Evolutionary conservation across 1,284 basidiomycete genomes (phyloP).

Genomic region (Clitocybe nebularis): DNA sequence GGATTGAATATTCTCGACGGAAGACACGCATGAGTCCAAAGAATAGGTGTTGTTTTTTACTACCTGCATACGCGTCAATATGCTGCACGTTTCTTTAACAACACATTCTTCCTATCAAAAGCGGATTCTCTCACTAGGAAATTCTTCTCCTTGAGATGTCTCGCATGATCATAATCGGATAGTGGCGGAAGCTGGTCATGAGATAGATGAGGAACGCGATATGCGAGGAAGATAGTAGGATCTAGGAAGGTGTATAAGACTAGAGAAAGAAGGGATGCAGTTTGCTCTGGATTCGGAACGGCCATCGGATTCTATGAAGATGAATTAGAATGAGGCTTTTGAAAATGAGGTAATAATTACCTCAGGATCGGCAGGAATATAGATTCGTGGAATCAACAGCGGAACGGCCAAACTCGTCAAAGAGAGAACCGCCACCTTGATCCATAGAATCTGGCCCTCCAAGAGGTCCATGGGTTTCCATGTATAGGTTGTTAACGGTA

Average conservation of each 20-base stretch:
- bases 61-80: slow-evolving; percentile 35
- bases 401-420: slow-evolving; percentile 33
- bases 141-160: slow-evolving; percentile 30
- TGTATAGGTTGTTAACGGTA: slow-evolving; percentile 52
- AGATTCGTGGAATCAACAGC: slow-evolving; percentile 37
- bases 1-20: slow-evolving; percentile 38
- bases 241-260: slow-evolving; percentile 59
- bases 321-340: slow-evolving; percentile 3
- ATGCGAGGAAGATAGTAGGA: slow-evolving; percentile 43
- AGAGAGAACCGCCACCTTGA: slow-evolving; percentile 30
- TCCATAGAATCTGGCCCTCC: slow-evolving; percentile 35
- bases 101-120: slow-evolving; percentile 19
- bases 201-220: slow-evolving; percentile 37
- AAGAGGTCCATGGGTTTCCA: slow-evolving; percentile 26
- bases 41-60: slow-evolving; percentile 31
- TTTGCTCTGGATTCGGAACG: slow-evolving; percentile 62
- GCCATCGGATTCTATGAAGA: slow-evolving; percentile 36
- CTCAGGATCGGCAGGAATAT: slow-evolving; percentile 40
- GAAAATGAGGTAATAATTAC: slow-evolving; percentile 22
- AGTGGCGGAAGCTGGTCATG: slow-evolving; percentile 50
- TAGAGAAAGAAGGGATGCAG: slow-evolving; percentile 54
- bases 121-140: slow-evolving; percentile 30
- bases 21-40: slow-evolving; percentile 27
- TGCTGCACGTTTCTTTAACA: slow-evolving; percentile 33
- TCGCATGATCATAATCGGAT: slow-evolving; percentile 51